Conservation (phyloP, 2,329 filamentous ascomycete species). For the Trichoderma arundinaceum region DNA sequence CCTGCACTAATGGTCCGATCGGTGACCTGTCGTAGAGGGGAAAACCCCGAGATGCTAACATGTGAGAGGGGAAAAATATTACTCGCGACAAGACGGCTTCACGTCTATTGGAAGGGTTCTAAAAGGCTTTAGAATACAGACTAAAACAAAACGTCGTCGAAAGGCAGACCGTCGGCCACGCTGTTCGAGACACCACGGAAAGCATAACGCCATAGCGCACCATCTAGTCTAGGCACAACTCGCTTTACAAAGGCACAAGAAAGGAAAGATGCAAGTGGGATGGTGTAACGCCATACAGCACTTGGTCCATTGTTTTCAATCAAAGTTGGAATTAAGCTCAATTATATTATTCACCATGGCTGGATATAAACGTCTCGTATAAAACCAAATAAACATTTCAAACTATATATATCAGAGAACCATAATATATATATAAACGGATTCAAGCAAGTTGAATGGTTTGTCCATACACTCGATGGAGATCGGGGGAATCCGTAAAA, state of each 20-base stretch:
- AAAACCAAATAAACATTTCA: slow-evolving; percentile 30
- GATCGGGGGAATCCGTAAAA: slow-evolving; percentile 29
- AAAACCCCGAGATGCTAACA: neutral
- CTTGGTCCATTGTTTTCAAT: slow-evolving; percentile 15
- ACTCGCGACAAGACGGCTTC: neutral
- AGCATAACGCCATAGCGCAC: slow-evolving; percentile 25
- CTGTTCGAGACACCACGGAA: slow-evolving; percentile 17
- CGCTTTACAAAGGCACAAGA: neutral
- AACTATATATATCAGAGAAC: slow-evolving; percentile 28
- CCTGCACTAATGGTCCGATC: neutral
- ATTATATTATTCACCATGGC: neutral
- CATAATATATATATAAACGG: slow-evolving; percentile 32
- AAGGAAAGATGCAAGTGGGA: neutral
- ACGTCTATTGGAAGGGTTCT: neutral
- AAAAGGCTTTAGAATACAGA: neutral
- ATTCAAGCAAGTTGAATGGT: slow-evolving; percentile 24
- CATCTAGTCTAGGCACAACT: neutral
- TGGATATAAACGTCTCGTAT: neutral
- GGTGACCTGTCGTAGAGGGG: neutral
- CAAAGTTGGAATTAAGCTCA: slow-evolving; percentile 28
- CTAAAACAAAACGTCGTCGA: neutral
- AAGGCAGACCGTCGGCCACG: neutral
- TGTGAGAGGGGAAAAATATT: neutral
- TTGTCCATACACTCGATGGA: slow-evolving; percentile 23
- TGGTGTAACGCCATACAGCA: slow-evolving; percentile 23